Conservation (phyloP, 768 basidiomycete species). For the Polyporus arcularius region DNA sequence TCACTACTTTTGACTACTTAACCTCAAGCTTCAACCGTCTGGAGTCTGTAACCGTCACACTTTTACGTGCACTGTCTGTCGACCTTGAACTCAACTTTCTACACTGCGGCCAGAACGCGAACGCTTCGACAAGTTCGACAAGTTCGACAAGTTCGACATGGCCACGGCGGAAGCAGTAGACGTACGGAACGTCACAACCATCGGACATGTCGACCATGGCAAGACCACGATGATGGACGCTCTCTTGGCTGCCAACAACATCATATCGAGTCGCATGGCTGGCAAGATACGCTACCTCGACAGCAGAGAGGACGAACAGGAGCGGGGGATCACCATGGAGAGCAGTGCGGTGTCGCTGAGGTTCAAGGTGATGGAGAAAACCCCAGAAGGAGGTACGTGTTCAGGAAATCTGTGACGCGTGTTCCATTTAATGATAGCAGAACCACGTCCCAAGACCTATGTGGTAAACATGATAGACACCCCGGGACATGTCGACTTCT, state of each 20-base stretch:
- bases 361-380: conserved; percentile 76
- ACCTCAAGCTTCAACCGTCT: neutral
- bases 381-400: conserved; percentile 56
- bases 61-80: too few species aligned
- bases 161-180: conserved; percentile 33
- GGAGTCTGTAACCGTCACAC: neutral
- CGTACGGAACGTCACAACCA: conserved; percentile 79
- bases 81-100: too few species aligned
- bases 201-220: conserved; percentile 94
- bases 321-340: conserved; percentile 99
- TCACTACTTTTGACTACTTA: too few species aligned
- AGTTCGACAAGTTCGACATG: conserved; percentile 1
- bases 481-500: conserved; percentile 98
- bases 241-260: conserved; percentile 94
- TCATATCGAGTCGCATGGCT: conserved; percentile 92
- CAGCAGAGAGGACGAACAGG: conserved; percentile 94
- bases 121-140: too few species aligned
- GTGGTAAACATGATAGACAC: conserved; percentile 97
- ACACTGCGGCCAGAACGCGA: too few species aligned
- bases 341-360: conserved; percentile 90
- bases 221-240: conserved; percentile 96
- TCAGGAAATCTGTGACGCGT: conserved; percentile 11
- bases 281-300: conserved; percentile 97
- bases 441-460: conserved; percentile 63
- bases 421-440: conserved; percentile 36